These are phyloP conservation scores for Medicago ruthenica DNA, from an alignment of 306 rosid species.

Conservation along the genomic window DNA sequence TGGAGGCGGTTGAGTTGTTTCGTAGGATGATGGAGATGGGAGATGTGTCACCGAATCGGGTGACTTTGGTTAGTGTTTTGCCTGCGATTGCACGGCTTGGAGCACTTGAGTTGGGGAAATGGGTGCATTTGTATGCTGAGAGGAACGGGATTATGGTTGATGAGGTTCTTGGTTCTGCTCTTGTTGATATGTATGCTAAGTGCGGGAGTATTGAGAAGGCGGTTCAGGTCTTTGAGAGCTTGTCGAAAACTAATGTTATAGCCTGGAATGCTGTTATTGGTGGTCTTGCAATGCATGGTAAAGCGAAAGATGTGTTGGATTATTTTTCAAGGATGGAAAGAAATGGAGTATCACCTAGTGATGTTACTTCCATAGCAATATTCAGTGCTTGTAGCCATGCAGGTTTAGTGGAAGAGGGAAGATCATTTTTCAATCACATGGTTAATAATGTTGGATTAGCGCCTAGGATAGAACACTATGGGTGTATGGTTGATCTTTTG, in stretches of 20 bases:
- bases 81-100: conserved; percentile 76
- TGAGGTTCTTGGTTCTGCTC: conserved; percentile 80
- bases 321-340: conserved; percentile 61
- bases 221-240: conserved; percentile 65
- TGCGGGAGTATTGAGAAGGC: conserved; percentile 85
- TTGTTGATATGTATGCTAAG: conserved; percentile 77
- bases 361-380: conserved; percentile 66
- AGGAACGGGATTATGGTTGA: conserved; percentile 57
- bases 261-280: conserved; percentile 73
- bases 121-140: conserved; percentile 73
- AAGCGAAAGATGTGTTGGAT: conserved; percentile 52
- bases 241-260: conserved; percentile 64
- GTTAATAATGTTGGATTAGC: conserved; percentile 52
- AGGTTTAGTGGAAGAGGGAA: conserved; percentile 70
- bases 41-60: conserved; percentile 61
- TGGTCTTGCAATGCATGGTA: conserved; percentile 81
- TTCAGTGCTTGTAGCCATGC: conserved; percentile 84
- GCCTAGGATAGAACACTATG: conserved; percentile 81
- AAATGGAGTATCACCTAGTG: conserved; percentile 64
- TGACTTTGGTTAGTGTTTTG: conserved; percentile 73
- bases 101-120: conserved; percentile 73
- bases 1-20: conserved; percentile 67
- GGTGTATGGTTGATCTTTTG: conserved; percentile 81
- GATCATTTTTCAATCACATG: conserved; percentile 67
- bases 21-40: conserved; percentile 65